Evolutionary conservation across 2,329 filamentous ascomycete genomes (phyloP), one percentile per base, ranked within the genome.

Genomic region (Botrytis byssoidea): DNA sequence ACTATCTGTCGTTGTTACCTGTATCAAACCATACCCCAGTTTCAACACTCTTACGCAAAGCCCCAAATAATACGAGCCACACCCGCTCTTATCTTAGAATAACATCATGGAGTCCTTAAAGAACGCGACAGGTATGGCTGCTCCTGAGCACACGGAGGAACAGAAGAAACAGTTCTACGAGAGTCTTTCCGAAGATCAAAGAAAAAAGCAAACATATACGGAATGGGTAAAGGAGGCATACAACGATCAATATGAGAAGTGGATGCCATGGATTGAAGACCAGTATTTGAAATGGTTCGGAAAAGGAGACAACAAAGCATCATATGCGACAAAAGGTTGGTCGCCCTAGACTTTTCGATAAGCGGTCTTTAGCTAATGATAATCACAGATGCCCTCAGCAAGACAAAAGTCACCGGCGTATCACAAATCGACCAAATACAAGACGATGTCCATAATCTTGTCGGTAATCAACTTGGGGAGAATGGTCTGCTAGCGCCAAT

Each of bases 251-350:
- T 93, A 93, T 82, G 91, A 93, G 80, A 86, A 83, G 78, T 94
- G 92, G 92, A 87, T 93, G 81, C 92, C 92, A 1, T 93, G 92
- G 91, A 84, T 93, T 73, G 91, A 94, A 82, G 92, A 94, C 81
- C 82, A 89, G 74, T 93, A 92, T 81, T 86, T 94, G 42, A 85
- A 86, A 70, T 93, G 88, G 85, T 93, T 93, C 82, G 76, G 76
- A 12, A 92, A 90, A 78, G 91, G 90, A 76, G 91, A 93, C 80
- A 94, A 94, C 86, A 93, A 94, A 83, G 88, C 90, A 8, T 91
- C 88, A 80, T 93, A 93, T 79, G 85, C 88, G 9, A 86, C 91
- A 2, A 93, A 91, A 82, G 87, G 91, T 92, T 81, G 48, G 83
- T 46, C 18, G 22, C 32, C 29, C 29, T n/a, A 65, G 25, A 35